Evolutionary conservation across 2,329 filamentous ascomycete species (phyloP), one percentile per base, ranked within the genome.

Genomic region (Diaporthe destruens): DNA sequence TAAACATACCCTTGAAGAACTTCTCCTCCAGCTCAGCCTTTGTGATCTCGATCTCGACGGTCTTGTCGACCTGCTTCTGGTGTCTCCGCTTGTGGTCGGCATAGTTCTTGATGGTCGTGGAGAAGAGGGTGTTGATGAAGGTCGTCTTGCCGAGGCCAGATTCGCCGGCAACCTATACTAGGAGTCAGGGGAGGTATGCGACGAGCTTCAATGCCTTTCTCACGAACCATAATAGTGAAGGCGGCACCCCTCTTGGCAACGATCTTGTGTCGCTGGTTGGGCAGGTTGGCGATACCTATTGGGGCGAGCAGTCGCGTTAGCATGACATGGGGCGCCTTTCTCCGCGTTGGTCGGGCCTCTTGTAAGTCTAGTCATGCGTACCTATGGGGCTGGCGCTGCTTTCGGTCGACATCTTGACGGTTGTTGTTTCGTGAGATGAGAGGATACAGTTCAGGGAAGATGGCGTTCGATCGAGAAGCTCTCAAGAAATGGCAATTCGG

Each of bases 51-150:
- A 99, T 99, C 88, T 99, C 97, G 77, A 99, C 96, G 14, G 96
- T 99, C 91, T 98, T 98, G 88, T 99, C 96, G 78, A 98, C 91
- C 88, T 99, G 96, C 91, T 99, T 99, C 87, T 96, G 94, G 86
- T 99, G 96, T 82, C 96, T 94, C 85, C 95, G 94, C 90, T 98
- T 98, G 91, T 99, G 96, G 86, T 99, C 96, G 90, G 96, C 96
- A 85, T 99, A 99, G 90, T 98, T 99, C 90, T 99, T 99, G 91
- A 99, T 99, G 80, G 96, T 99, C 77, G 97, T 99, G 76, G 96
- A 99, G 90, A 99, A 99, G 75, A 99, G 92, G 74, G 96, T 99
- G 92, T 99, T 99, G 91, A 99, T 98, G 87, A 99, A 99, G 80
- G 96, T 99, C 34, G 97, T 99, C 91, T 99, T 99, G 88, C 96